These are phyloP conservation scores for Suhomyces tanzawaensis DNA, from an alignment of 805 yeast genomes.

Conservation along the genomic window DNA sequence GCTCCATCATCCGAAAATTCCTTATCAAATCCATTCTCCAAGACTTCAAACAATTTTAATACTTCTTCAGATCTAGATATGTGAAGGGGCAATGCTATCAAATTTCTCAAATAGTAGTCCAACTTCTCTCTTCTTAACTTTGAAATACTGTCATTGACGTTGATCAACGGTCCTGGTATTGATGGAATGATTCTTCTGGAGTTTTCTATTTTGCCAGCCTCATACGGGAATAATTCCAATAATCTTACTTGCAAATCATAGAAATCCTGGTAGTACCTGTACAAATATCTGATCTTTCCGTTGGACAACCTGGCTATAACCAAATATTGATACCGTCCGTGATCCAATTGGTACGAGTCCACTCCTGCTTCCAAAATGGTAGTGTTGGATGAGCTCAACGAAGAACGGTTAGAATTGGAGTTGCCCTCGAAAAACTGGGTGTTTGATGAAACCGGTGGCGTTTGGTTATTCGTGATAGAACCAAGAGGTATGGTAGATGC, in stretches of 20 bases:
- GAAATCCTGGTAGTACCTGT: constrained; percentile 92
- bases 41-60: constrained; percentile 63
- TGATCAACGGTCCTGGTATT: constrained; percentile 93
- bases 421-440: constrained; percentile 35
- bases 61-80: constrained; percentile 71
- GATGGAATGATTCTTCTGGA: constrained; percentile 80
- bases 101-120: constrained; percentile 50
- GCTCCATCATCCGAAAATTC: constrained; percentile 28
- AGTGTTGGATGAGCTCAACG: constrained; percentile 29
- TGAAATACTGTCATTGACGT: constrained; percentile 72
- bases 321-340: constrained; percentile 87
- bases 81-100: constrained; percentile 71
- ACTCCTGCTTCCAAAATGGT: constrained; percentile 65
- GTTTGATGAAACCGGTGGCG: constrained; percentile 33
- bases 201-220: constrained; percentile 84
- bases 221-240: constrained; percentile 81
- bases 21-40: constrained; percentile 59
- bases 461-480: constrained; percentile 27
- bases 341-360: constrained; percentile 74
- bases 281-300: constrained; percentile 68
- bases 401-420: constrained; percentile 26
- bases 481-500: constrained; percentile 82
- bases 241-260: constrained; percentile 87
- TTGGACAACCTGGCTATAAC: constrained; percentile 64
- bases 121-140: constrained; percentile 54